A percentile compares a stretch with the other conserved stretches of the same genome.
These are phyloP conservation scores for Tuber magnatum DNA, from an alignment of 495 filamentous ascomycete species.

Conservation along the genomic window DNA sequence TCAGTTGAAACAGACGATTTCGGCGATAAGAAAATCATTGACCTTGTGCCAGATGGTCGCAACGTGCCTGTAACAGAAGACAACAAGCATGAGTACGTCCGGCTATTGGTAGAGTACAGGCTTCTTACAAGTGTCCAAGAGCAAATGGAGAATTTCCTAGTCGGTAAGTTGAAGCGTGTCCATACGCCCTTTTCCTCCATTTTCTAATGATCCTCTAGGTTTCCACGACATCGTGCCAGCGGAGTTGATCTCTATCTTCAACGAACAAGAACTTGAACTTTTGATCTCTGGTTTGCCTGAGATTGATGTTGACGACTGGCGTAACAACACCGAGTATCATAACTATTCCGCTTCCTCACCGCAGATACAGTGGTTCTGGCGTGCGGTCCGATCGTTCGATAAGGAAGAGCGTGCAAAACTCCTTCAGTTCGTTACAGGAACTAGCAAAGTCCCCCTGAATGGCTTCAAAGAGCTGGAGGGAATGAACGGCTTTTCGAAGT, in stretches of 20 bases:
- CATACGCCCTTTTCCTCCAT: constrained; percentile 7
- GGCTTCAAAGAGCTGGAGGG: constrained; percentile 98
- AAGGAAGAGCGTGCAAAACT: constrained; percentile 98
- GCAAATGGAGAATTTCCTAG: constrained; percentile 91
- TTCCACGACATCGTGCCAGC: constrained; percentile 98
- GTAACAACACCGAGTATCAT: constrained; percentile 96
- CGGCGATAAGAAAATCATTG: constrained; percentile 76
- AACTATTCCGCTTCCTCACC: constrained; percentile 91
- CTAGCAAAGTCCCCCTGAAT: constrained; percentile 96
- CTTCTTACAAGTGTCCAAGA: constrained; percentile 83
- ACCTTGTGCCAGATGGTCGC: constrained; percentile 76
- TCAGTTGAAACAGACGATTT: constrained; percentile 89
- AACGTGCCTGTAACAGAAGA: constrained; percentile 93
- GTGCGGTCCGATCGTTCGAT: constrained; percentile 93
- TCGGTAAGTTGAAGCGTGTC: constrained; percentile 52
- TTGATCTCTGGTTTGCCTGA: constrained; percentile 95
- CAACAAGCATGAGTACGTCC: constrained; percentile 97
- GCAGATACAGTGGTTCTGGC: constrained; percentile 99
- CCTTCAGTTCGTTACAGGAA: constrained; percentile 96
- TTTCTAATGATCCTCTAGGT: constrained; percentile 48
- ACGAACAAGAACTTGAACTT: constrained; percentile 94
- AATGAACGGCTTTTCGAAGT: constrained; percentile 96
- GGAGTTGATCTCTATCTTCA: constrained; percentile 94
- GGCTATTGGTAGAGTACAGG: constrained; percentile 86
- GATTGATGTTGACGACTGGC: constrained; percentile 98